Percentiles rank a stretch among this genome's conserved stretches.
These are phyloP conservation scores for Wickerhamia fluorescens DNA, from an alignment of 805 yeast species.

Conservation along the genomic window DNA sequence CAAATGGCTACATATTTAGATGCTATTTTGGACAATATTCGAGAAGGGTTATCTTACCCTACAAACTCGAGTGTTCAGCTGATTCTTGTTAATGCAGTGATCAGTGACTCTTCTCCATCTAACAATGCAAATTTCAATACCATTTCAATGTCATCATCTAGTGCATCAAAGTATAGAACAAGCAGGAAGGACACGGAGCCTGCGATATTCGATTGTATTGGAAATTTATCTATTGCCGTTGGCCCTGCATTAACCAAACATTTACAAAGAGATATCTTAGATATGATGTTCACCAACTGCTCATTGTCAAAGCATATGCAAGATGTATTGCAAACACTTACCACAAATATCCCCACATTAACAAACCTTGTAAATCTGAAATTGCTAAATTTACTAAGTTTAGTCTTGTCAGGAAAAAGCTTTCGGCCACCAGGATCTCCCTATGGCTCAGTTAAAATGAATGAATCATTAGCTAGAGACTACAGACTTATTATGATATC, in stretches of 20 bases:
- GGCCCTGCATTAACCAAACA: constrained; percentile 92
- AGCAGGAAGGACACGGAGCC: constrained; percentile 69
- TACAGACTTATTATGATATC: constrained; percentile 69
- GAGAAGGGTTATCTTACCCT: constrained; percentile 60
- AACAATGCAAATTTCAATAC: constrained; percentile 15
- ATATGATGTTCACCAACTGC: constrained; percentile 65
- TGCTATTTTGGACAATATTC: constrained; percentile 73
- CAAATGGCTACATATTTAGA: constrained; percentile 84
- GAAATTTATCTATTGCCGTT: constrained; percentile 78
- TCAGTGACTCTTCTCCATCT: constrained; percentile 14
- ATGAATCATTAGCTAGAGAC: constrained; percentile 60
- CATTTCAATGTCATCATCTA: constrained; percentile 19
- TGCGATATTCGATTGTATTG: constrained; percentile 82
- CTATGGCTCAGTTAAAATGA: constrained; percentile 51
- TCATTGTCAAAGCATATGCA: constrained; percentile 81
- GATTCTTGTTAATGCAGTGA: constrained; percentile 34
- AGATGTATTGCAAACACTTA: constrained; percentile 60
- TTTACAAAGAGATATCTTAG: constrained; percentile 72
- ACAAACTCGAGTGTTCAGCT: constrained; percentile 31
- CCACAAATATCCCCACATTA: constrained; percentile 71
- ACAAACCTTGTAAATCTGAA: constrained; percentile 66
- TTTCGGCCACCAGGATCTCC: constrained; percentile 87
- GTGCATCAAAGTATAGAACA: constrained; percentile 46
- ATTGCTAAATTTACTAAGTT: constrained; percentile 62
- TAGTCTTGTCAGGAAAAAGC: constrained; percentile 71